phyloP scores from a whole-genome alignment of 805 yeast genomes.

The Torulaspora indica region DNA sequence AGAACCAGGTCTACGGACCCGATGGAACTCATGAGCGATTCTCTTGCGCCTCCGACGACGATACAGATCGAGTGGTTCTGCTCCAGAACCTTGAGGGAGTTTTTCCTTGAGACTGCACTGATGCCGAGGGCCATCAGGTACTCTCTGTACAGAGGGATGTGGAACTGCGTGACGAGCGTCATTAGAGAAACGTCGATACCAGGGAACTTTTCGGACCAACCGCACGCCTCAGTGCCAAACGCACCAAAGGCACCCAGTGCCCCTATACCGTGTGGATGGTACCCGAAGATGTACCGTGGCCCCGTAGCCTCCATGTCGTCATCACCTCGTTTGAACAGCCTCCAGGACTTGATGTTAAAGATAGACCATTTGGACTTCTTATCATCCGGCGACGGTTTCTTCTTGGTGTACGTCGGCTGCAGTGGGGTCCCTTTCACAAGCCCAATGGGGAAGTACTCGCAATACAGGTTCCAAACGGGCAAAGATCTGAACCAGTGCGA shows the following conservation, averaged over 20 bases:
- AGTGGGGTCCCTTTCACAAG: conserved; percentile 64
- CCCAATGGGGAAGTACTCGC: conserved; percentile 72
- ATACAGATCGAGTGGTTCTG: conserved; percentile 75
- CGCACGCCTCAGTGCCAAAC: conserved; percentile 75
- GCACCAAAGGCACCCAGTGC: conserved; percentile 88
- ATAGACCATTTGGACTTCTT: not conserved
- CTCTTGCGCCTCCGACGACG: conserved; percentile 96
- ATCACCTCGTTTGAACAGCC: conserved; percentile 19
- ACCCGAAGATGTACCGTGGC: conserved; percentile 80
- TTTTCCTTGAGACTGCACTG: conserved; percentile 73
- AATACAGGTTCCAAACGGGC: conserved; percentile 64
- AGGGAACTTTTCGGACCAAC: conserved; percentile 65
- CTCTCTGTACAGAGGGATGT: conserved; percentile 80
- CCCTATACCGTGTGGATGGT: conserved; percentile 95
- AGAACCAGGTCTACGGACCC: conserved; percentile 63
- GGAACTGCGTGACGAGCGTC: conserved; percentile 79
- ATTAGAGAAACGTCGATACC: conserved; percentile 76
- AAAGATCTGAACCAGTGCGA: conserved; percentile 54
- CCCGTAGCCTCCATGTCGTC: conserved; percentile 44
- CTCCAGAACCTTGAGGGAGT: conserved; percentile 59
- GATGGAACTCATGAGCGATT: conserved; percentile 64
- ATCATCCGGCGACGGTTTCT: no score
- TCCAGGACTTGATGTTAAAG: conserved; percentile 13
- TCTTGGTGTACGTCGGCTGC: conserved; percentile 60
- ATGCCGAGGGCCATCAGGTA: conserved; percentile 76